phyloP scores from a whole-genome alignment of 257 asterid genomes.

The Cynanchum wilfordii region DNA sequence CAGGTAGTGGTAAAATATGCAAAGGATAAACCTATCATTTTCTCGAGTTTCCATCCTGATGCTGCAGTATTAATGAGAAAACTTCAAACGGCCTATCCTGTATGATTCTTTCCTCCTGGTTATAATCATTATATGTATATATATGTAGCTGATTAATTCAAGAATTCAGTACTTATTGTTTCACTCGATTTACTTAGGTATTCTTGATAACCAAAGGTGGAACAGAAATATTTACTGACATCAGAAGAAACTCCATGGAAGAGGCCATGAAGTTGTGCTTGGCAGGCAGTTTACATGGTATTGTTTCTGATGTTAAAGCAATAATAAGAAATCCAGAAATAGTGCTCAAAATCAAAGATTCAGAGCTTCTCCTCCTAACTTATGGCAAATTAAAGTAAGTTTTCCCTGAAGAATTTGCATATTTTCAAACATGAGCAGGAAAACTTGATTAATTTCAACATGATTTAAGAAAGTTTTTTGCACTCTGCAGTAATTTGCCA shows the following conservation, averaged over 20 bases:
- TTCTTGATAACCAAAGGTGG: conserved; percentile 89
- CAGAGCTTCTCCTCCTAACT: conserved; percentile 58
- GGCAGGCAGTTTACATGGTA: conserved; percentile 83
- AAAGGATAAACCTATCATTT: conserved; percentile 57
- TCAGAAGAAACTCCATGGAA: conserved; percentile 73
- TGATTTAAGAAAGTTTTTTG: not conserved
- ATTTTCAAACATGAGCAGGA: not conserved
- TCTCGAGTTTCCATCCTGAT: conserved; percentile 93
- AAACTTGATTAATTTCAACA: not conserved
- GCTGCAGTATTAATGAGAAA: conserved; percentile 57
- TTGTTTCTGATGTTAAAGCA: conserved; percentile 80
- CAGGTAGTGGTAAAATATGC: conserved; percentile 57
- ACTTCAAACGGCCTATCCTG: conserved; percentile 70
- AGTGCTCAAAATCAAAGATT: conserved; percentile 64
- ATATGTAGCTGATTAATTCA: not conserved
- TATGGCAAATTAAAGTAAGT: conserved; percentile 86
- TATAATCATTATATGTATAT: not conserved
- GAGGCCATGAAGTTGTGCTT: conserved; percentile 67
- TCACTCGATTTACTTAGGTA: conserved; percentile 35
- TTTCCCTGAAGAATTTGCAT: not conserved
- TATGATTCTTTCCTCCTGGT: conserved; percentile 17
- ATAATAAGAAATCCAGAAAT: conserved; percentile 64
- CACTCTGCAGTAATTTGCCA: conserved; percentile 47
- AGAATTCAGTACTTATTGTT: not conserved
- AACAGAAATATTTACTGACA: conserved; percentile 55